Evolutionary conservation across 805 yeast species (phyloP), one percentile per base, ranked within the genome.

Genomic region (Starmerella lactis-condensi): DNA sequence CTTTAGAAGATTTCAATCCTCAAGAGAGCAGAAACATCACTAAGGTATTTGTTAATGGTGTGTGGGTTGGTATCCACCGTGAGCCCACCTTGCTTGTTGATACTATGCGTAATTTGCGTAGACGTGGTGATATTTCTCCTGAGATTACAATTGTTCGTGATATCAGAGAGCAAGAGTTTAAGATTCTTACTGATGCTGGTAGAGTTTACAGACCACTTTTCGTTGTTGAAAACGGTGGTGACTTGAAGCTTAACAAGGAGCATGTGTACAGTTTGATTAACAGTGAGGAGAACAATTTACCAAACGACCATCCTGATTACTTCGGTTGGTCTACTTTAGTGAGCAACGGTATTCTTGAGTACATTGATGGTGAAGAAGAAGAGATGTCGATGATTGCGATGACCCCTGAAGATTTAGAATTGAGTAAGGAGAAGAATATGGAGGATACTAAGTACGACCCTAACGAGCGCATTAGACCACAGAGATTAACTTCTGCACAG

Each of bases 21-120:
- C 81, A 79, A 38, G 79, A 79, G 41, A 73, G 81, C 33, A 83
- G 85, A 26, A 79, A 77, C 51, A 79, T 92, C 21, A 83, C 95
- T 2, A 70, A 93, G 57, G 83, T 89, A 33, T 89, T 89, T 53
- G 91, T 89, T 32, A 89, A 89, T 51, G 99, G 99, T 66, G 94
- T 85, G 33, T 89, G 99, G 99, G 91, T 83, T 31, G 99, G 99
- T 61, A 85, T 91, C 23, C 96, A 85, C 52, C 72, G 93, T 59
- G 93, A 85, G 44, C 95, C 98, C 22, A 77, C 83, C n/a, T 69
- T 71, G 52, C 67, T 89, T 49, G 85, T 79, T 34, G 83, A 76
- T 29, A 83, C 94, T 14, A 75, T 89, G 71, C 71, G 89, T 51
- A 71, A 76, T 34, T 65, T 89, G 52, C 71, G 98, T 61, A 75